Percentiles rank a stretch among this genome's conserved stretches.
Conservation (phyloP, 129 eudicot genomes). For the Scalesia atractyloides region DNA sequence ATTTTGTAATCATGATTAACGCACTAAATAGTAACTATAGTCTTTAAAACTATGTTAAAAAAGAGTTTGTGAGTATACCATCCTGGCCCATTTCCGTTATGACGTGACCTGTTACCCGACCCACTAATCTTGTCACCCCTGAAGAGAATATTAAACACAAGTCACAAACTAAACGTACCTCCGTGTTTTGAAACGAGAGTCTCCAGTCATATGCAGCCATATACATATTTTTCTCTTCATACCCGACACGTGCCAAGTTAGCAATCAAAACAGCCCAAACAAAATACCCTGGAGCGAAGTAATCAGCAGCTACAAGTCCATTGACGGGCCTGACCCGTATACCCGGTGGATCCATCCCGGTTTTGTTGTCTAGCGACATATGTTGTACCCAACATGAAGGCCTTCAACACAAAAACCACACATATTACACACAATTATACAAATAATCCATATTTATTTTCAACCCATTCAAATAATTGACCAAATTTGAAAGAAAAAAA, state of each 20-base stretch:
- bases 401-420: conserved; percentile 44
- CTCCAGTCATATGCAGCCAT: conserved; percentile 99
- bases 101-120: neutral
- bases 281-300: conserved; percentile 92
- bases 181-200: conserved; percentile 88
- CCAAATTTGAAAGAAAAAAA: neutral
- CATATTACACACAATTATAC: conserved; percentile 15
- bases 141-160: conserved; percentile 2
- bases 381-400: conserved; percentile 98
- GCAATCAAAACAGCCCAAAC: conserved; percentile 98
- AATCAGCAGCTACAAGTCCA: conserved; percentile 99
- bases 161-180: conserved; percentile 46
- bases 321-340: conserved; percentile 87
- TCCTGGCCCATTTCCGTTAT: neutral
- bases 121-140: neutral
- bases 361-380: conserved; percentile 89
- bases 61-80: neutral
- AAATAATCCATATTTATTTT: neutral
- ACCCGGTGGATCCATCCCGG: conserved; percentile 89
- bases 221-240: conserved; percentile 93
- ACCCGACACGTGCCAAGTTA: conserved; percentile 90
- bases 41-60: neutral
- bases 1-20: neutral
- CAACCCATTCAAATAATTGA: neutral
- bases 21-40: neutral